These are phyloP conservation scores for Plasmodium chabaudi DNA, from an alignment of 169 alveolate genomes.

Conservation along the genomic window DNA sequence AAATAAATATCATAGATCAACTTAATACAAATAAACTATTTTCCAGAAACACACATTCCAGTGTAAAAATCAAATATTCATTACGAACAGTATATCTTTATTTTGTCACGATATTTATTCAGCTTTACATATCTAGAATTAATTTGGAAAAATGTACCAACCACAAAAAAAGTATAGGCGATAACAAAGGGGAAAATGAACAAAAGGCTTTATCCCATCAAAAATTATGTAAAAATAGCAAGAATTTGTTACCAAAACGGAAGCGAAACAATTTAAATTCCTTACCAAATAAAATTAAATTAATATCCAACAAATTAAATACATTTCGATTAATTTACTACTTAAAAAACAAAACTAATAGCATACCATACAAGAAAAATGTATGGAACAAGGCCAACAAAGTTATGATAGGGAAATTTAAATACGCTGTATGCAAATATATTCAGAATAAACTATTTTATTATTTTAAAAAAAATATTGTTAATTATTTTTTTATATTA, in stretches of 20 bases:
- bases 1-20: not conserved
- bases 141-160: conserved; percentile 14
- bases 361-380: conserved; percentile 40
- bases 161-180: conserved; percentile 5
- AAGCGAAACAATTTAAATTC: not conserved
- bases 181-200: not conserved
- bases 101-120: conserved; percentile 29
- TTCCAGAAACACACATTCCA: not conserved
- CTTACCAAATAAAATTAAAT: not conserved
- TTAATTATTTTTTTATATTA: conserved; percentile 57
- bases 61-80: conserved; percentile 38
- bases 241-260: not conserved
- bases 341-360: conserved; percentile 50
- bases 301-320: conserved; percentile 32
- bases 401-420: conserved; percentile 46
- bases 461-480: conserved; percentile 60
- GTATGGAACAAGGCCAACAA: conserved; percentile 43
- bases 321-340: conserved; percentile 42
- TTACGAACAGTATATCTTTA: conserved; percentile 46
- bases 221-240: not conserved
- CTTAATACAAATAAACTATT: too few species aligned
- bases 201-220: not conserved
- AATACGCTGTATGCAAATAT: conserved; percentile 20
- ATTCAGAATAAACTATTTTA: conserved; percentile 54
- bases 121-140: conserved; percentile 49